Evolutionary conservation across 1,284 basidiomycete genomes (phyloP), one percentile per base, ranked within the genome.

Genomic region (Pseudozyma pruni): DNA sequence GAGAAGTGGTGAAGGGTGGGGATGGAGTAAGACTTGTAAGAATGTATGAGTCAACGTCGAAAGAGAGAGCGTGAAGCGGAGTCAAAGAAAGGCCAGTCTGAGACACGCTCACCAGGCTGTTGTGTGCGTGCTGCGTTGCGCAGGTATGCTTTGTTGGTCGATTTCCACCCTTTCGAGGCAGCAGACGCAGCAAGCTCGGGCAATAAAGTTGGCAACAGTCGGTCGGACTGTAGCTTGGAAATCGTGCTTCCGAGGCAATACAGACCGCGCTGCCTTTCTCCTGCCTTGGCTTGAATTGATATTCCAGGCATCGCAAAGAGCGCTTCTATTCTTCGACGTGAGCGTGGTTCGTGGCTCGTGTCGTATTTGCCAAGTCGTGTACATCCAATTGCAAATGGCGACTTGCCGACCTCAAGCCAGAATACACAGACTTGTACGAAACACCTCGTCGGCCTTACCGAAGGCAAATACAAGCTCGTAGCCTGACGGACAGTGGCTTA

Each of bases 131-230:
- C 11, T 29, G 27, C 11, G 13, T 13, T 23, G 48, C 31, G 32
- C 25, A 9, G 29, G n/a, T 46, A 64, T 64, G 61, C 61, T 54
- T 53, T 53, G 55, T 64, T 64, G 61, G 61, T 49, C 55, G 54
- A 59, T 46, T 66, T 56, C 59, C 58, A 55, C 39, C 22, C 11
- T 35, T 38, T 11, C 20, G 27, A 11, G 7, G 6, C 11, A 7
- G 27, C 6, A 29, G 7, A 29, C 7, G 27, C 27, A 29, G 6
- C 27, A n/a, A n/a, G n/a, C 27, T 29, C 27, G 27, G 27, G 6
- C 33, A 45, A 17, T 40, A 32, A 33, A 45, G 53, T 34, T 40
- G 23, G 14, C 39, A n/a, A 29, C 6, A 29, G 27, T 29, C 27
- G 27, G 27, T 7, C 27, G n/a, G n/a, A n/a, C n/a, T n/a, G n/a